A percentile compares a stretch with the other conserved stretches of the same genome.
phyloP scores from a whole-genome alignment of 2,329 filamentous ascomycete species.

The Sordariomycetes sp. region DNA sequence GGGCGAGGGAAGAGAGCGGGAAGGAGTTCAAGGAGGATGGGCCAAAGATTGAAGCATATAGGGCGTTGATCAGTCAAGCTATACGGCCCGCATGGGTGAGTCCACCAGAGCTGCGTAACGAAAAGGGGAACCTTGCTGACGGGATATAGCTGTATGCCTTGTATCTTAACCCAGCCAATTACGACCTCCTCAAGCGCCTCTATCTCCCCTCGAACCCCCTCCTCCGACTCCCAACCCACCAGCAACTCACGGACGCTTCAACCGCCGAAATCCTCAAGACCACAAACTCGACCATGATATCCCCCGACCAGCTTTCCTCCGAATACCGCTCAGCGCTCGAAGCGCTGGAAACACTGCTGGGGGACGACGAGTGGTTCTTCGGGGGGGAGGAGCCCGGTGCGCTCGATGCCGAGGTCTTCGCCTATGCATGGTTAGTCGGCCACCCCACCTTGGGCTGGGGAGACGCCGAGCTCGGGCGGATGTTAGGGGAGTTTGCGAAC shows the following conservation, averaged over 20 bases:
- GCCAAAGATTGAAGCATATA: slow-evolving; percentile 58
- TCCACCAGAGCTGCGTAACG: background rate
- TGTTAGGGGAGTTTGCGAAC: slow-evolving; percentile 47
- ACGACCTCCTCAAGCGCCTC: slow-evolving; percentile 56
- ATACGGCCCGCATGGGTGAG: slow-evolving; percentile 79
- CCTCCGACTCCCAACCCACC: slow-evolving; percentile 53
- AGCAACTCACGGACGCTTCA: slow-evolving; percentile 65
- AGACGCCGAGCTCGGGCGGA: slow-evolving; percentile 48
- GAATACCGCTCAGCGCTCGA: slow-evolving; percentile 35
- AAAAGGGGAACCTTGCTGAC: background rate
- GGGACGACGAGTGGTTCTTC: slow-evolving; percentile 38
- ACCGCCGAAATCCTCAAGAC: slow-evolving; percentile 63
- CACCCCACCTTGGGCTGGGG: slow-evolving; percentile 45
- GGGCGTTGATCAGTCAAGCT: slow-evolving; percentile 64
- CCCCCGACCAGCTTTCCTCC: slow-evolving; percentile 26
- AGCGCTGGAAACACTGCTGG: slow-evolving; percentile 34
- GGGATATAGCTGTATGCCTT: slow-evolving; percentile 59
- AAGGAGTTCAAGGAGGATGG: slow-evolving; percentile 32
- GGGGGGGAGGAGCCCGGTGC: slow-evolving; percentile 47
- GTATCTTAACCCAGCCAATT: slow-evolving; percentile 66
- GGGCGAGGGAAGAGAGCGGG: slow-evolving; percentile 42
- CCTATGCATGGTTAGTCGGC: slow-evolving; percentile 71
- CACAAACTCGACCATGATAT: slow-evolving; percentile 26
- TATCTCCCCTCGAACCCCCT: slow-evolving; percentile 62
- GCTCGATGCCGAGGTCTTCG: slow-evolving; percentile 85